phyloP scores from a whole-genome alignment of 2,329 filamentous ascomycete genomes.

The Didymella keratinophila region DNA sequence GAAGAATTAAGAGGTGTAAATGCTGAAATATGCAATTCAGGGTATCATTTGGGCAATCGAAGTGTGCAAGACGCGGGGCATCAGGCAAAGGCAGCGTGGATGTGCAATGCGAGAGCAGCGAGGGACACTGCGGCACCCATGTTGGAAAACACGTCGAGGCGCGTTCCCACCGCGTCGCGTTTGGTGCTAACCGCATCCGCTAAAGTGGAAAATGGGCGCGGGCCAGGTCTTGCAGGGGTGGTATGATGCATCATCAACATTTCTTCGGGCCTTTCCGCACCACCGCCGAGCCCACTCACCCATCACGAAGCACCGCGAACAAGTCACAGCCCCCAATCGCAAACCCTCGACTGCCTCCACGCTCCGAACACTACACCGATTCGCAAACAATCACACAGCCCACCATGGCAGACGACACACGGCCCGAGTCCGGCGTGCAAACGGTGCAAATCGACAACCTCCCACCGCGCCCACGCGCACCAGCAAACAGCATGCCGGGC shows the following conservation, averaged over 20 bases:
- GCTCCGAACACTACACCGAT: background rate
- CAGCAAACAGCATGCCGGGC: conserved; percentile 58
- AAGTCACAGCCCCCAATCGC: background rate
- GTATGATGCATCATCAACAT: conserved; percentile 32
- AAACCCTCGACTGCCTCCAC: background rate
- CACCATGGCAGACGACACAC: conserved; percentile 58
- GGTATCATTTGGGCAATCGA: conserved; percentile 44
- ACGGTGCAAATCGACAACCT: conserved; percentile 20
- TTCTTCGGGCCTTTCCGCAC: conserved; percentile 36
- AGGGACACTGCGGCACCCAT: conserved; percentile 27
- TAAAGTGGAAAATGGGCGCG: conserved; percentile 34
- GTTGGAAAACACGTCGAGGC: conserved; percentile 28
- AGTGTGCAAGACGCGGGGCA: conserved; percentile 26
- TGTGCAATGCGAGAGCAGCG: conserved; percentile 21
- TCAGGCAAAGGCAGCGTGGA: conserved; percentile 24
- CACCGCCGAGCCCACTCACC: conserved; percentile 18
- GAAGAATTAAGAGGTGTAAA: conserved; percentile 33
- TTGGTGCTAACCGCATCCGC: conserved; percentile 25
- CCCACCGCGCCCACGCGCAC: conserved; percentile 33
- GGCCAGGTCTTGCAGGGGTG: conserved; percentile 3
- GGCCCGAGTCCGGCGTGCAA: conserved; percentile 39
- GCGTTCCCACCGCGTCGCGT: conserved; percentile 19
- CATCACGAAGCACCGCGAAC: no score
- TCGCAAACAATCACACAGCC: background rate
- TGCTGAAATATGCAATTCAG: conserved; percentile 33